Conservation (phyloP, 345 rosid genomes). For the Barbarea vulgaris region DNA sequence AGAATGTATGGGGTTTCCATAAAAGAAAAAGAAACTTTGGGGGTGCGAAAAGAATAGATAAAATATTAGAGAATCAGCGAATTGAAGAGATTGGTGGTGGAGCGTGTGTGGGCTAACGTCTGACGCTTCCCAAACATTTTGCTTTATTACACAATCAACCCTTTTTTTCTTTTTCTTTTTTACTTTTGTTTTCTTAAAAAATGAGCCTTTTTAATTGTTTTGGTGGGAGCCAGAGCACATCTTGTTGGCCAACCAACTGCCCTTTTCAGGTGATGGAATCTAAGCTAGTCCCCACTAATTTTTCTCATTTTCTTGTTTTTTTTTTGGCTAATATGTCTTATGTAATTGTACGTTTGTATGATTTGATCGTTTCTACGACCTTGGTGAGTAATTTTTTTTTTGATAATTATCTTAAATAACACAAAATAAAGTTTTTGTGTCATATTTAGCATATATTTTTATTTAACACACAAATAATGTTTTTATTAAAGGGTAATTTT, state of each 20-base stretch:
- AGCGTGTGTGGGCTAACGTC: conserved; percentile 18
- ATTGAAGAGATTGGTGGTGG: conserved; percentile 29
- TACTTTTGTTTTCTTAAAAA: background rate
- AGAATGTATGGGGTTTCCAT: conserved; percentile 22
- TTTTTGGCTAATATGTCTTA: background rate
- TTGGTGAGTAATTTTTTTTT: too few species aligned
- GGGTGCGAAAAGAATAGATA: conserved; percentile 12
- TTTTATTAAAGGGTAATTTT: too few species aligned
- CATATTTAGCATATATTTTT: too few species aligned
- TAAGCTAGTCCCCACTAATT: conserved; percentile 8
- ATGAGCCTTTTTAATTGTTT: background rate
- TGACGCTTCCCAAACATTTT: conserved; percentile 20
- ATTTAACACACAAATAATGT: too few species aligned
- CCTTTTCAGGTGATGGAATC: conserved; percentile 39
- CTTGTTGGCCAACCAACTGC: conserved; percentile 37
- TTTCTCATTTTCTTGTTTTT: background rate
- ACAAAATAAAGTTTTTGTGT: too few species aligned
- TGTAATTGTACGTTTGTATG: background rate
- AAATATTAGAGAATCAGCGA: conserved; percentile 26
- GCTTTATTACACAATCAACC: conserved; percentile 34
- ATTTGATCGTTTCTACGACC: background rate
- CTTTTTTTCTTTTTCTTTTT: background rate
- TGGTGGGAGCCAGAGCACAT: conserved; percentile 40
- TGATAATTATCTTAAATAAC: too few species aligned
- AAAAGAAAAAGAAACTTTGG: conserved; percentile 32